Base-by-base conservation (phyloP, 2,329 filamentous ascomycete genomes). In the Dothideomycetidae sp. region DNA sequence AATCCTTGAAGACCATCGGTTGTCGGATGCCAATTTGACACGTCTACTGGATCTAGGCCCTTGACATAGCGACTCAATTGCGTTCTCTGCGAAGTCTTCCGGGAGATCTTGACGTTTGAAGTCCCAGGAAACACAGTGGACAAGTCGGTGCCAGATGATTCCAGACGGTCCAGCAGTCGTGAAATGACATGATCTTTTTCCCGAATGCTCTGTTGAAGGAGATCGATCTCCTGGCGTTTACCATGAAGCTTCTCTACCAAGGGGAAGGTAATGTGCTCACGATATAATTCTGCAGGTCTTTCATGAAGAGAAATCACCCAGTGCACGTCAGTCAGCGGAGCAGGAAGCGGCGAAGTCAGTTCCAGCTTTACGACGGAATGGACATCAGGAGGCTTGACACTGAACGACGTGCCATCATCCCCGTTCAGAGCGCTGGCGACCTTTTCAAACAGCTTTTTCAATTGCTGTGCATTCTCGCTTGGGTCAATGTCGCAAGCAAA, bases 401-500 rank as follows among this genome's bases (percentile, higher is more conserved):
- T 39, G 46, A 53, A 12, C 4, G 46, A 51, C 2, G 58, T 56
- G 34, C 48, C 59, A 9, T 59, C 49, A 42, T 57, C 55, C 33
- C 52, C 51, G 2, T 54, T 51, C 3, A 71, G 40, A 45, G 62
- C 60, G 63, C 68, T 50, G 33, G 62, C 56, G 12, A 88, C 61
- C 48, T 78, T 76, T 14, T 70, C 64, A 10, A 86, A 60, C 36
- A 88, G 73, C 35, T 75, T 74, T 16, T 59, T 53, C 58, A 82
- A 72, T 49, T 88, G 81, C 35, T 73, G 70, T 0, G 66, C 61
- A 42, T 78, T 76, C 46, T 79, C 75, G 51, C 70, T 75, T 1
- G 81, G 75, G 51, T 88, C 80, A 43, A 88, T 84, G 43, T 71
- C 75, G 11, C 77, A 81, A 47, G 74, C 68, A 46, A 77, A 67